These are phyloP conservation scores for Pythium phragmiticola DNA, from an alignment of 352 stramenopile species.

Conservation along the genomic window DNA sequence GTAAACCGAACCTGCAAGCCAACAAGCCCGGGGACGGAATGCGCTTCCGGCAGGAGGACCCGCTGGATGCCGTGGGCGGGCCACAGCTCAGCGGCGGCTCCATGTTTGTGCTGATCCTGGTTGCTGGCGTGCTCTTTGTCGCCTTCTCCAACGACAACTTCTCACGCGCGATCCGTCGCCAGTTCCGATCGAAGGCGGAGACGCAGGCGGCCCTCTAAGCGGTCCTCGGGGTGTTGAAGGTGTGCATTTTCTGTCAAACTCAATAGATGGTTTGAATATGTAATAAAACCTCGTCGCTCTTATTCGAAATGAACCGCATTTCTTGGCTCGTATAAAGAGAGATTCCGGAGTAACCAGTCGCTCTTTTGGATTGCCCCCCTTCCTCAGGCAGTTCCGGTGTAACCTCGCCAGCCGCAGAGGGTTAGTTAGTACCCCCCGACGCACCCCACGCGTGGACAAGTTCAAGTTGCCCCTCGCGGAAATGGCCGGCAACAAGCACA, in stretches of 20 bases:
- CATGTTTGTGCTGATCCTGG: conserved; percentile 54
- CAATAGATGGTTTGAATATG: conserved; percentile 12
- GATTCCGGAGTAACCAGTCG: conserved; percentile 37
- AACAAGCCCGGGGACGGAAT: conserved; percentile 26
- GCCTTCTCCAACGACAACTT: conserved; percentile 66
- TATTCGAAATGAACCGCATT: conserved; percentile 10
- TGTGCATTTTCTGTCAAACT: conserved; percentile 29
- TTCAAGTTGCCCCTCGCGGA: conserved; percentile 25
- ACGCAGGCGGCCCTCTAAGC: conserved; percentile 32
- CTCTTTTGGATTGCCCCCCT: conserved; percentile 8
- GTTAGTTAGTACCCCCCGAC: conserved; percentile 19
- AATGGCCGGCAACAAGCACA: conserved; percentile 88
- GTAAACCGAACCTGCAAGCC: conserved; percentile 24
- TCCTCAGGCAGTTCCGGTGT: not conserved
- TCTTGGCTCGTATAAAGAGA: conserved; percentile 26
- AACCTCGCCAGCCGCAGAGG: conserved; percentile 18
- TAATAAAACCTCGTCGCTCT: conserved; percentile 26
- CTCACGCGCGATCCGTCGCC: conserved; percentile 50
- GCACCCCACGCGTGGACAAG: conserved; percentile 11
- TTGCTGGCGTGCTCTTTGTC: conserved; percentile 59
- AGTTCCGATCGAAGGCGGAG: conserved; percentile 40
- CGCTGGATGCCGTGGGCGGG: conserved; percentile 29
- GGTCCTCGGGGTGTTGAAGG: not conserved
- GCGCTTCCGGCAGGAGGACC: conserved; percentile 45
- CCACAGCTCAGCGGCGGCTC: conserved; percentile 28